These are phyloP conservation scores for Verbascum thapsus DNA, from an alignment of 257 asterid species.

Conservation along the genomic window DNA sequence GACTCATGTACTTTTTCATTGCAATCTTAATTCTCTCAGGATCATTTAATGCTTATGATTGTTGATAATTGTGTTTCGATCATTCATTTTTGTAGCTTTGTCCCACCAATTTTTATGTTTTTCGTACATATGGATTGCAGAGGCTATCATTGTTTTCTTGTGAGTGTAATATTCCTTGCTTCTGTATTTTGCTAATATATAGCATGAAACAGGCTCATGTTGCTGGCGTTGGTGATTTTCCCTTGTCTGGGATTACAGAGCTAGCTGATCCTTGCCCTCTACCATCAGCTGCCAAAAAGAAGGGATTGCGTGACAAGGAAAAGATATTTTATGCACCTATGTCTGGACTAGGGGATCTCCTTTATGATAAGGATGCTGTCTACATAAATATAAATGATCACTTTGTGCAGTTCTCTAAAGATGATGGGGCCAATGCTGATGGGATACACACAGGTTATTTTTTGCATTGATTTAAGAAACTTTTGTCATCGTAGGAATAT, in stretches of 20 bases:
- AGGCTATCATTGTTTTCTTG: neutral
- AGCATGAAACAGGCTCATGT: constrained; percentile 69
- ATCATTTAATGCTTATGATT: neutral
- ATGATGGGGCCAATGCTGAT: constrained; percentile 48
- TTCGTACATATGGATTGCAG: too few relatives aligned
- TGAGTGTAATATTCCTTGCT: neutral
- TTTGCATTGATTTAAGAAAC: constrained; percentile 13
- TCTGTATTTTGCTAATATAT: constrained; percentile 15
- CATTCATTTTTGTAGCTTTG: too few relatives aligned
- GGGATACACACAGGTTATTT: constrained; percentile 51
- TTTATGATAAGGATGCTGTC: constrained; percentile 97
- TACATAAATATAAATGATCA: constrained; percentile 89
- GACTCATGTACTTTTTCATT: too few relatives aligned
- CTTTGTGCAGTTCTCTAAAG: constrained; percentile 85
- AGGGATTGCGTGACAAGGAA: constrained; percentile 96
- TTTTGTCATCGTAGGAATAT: neutral
- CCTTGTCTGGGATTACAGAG: constrained; percentile 61
- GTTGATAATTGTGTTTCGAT: neutral
- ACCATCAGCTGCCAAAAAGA: constrained; percentile 96
- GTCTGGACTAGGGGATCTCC: constrained; percentile 98
- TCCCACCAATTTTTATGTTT: too few relatives aligned
- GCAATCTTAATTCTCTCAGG: constrained; percentile 17
- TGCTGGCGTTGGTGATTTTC: constrained; percentile 97
- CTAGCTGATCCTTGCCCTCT: constrained; percentile 96
- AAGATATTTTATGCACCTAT: constrained; percentile 96